Evolutionary conservation across 2,329 filamentous ascomycete species (phyloP), one percentile per base, ranked within the genome.

Genomic region (Epichloe aotearoae): DNA sequence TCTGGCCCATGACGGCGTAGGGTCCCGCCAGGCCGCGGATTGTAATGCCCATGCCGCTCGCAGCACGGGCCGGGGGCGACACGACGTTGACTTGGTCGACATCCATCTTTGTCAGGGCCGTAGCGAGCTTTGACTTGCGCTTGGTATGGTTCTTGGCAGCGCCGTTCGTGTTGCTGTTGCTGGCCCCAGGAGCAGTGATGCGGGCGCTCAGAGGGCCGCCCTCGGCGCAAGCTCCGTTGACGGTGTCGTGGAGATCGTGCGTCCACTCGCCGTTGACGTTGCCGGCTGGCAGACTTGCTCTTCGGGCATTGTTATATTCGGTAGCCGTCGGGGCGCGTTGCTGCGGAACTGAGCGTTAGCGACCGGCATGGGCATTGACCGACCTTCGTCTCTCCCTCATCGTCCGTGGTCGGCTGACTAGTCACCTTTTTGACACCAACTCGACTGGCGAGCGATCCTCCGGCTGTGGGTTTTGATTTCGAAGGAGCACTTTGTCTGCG

Each of bases 21-120:
- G 85, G 85, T 0, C 85, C 83, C 1, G 82, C 82, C 8, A 84
- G 70, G n/a, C 87, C 87, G 49, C 80, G 74, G 56, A 93, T 90
- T 37, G 76, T 82, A 44, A 91, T 76, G 19, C 83, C 81, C 53
- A 66, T 63, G 20, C 38, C 43, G 44, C 36, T 43, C 6, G 34
- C 6, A 20, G 30, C 49, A 47, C 15, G 57, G 11, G 42, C 19
- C 38, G 40, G 42, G 43, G 50, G 30, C 47, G 57, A 57, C 46
- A 59, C 52, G 46, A 66, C 58, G 52, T 68, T 71, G 56, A 69
- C 62, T 52, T 72, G 68, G n/a, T 64, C 55, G 56, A 64, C 53
- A 59, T 70, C 58, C 67, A 69, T 59, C 62, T 65, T 57, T 63
- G 69, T 61, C 45, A 75, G 62, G 17, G 74, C 76, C 47, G 71